A percentile compares a stretch with the other conserved stretches of the same genome.
Evolutionary conservation across 352 stramenopile species (phyloP).

Genomic region (Phytophthora macrochlamydospora): DNA sequence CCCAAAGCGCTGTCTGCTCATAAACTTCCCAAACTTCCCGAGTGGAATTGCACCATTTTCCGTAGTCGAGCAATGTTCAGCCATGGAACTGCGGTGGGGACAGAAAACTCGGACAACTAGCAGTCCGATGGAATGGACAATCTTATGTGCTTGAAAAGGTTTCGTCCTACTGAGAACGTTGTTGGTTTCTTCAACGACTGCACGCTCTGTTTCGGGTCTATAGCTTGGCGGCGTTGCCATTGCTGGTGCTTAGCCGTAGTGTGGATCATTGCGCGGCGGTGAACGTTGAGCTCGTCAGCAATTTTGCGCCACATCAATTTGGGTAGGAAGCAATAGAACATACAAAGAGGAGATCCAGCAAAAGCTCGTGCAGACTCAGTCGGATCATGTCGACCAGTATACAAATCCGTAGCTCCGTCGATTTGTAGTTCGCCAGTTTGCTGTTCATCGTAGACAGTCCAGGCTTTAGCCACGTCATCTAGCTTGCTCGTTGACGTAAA

Average conservation of each 20-base stretch:
- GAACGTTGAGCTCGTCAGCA: constrained; percentile 2
- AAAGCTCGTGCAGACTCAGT: constrained; percentile 4
- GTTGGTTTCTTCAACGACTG: constrained; percentile 6
- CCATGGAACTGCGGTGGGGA: background rate
- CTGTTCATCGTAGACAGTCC: background rate
- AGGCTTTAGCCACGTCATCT: background rate
- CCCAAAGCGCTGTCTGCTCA: constrained; percentile 17
- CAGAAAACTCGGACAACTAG: constrained; percentile 5
- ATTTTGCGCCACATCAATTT: constrained; percentile 12
- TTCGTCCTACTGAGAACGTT: background rate
- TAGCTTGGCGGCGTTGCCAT: background rate
- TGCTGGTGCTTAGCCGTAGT: background rate
- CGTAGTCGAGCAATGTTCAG: constrained; percentile 5
- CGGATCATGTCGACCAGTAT: background rate
- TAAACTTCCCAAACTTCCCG: constrained; percentile 16
- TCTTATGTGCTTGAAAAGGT: constrained; percentile 10
- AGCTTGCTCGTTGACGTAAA: background rate
- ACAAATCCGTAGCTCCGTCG: constrained; percentile 5
- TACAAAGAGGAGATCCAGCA: constrained; percentile 1
- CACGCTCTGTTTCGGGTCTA: background rate
- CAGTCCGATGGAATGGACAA: constrained; percentile 12
- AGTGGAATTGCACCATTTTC: constrained; percentile 7
- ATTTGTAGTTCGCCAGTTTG: background rate
- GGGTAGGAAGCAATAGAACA: constrained; percentile 15
- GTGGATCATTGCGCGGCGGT: background rate